Evolutionary conservation across 805 yeast species (phyloP).

Genomic region (Crinitomyces ghanaensis): DNA sequence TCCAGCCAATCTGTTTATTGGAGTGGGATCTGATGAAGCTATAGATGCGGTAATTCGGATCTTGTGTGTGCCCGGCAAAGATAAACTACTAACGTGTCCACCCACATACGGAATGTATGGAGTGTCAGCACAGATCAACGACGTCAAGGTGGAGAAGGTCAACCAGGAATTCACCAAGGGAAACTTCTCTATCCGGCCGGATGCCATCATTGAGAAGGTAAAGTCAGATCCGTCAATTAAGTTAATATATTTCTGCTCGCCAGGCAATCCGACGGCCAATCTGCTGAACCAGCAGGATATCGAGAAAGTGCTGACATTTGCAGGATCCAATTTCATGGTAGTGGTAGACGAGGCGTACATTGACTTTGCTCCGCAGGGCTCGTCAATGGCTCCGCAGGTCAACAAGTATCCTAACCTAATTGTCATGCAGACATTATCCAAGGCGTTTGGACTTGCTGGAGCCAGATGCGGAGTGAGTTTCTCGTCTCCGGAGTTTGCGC

Average conservation of each 20-base stretch:
- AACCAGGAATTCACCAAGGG: constrained; percentile 45
- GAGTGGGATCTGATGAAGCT: constrained; percentile 96
- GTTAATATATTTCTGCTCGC: constrained; percentile 76
- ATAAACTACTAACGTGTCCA: constrained; percentile 75
- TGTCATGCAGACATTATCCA: constrained; percentile 85
- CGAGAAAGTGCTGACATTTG: constrained; percentile 34
- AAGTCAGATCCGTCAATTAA: constrained; percentile 52
- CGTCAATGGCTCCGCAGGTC: constrained; percentile 68
- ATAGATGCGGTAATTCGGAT: constrained; percentile 83
- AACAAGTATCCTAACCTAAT: constrained; percentile 72
- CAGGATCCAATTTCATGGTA: constrained; percentile 60
- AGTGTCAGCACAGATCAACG: constrained; percentile 83
- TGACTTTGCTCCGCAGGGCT: constrained; percentile 62
- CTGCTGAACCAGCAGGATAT: constrained; percentile 41
- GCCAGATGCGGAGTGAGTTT: constrained; percentile 79
- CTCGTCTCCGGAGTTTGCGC: constrained; percentile 48
- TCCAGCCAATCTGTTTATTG: constrained; percentile 71
- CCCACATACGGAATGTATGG: constrained; percentile 98
- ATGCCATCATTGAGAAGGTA: constrained; percentile 41
- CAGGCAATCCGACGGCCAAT: constrained; percentile 92
- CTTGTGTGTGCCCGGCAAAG: constrained; percentile 69
- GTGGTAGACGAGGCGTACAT: constrained; percentile 93
- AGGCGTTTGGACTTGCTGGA: constrained; percentile 94
- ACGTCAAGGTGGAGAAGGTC: constrained; percentile 63
- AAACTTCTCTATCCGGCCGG: constrained; percentile 52